These are phyloP conservation scores for Phascolomyces articulosus DNA, from an alignment of 371 early-diverging fungal species.

Conservation along the genomic window DNA sequence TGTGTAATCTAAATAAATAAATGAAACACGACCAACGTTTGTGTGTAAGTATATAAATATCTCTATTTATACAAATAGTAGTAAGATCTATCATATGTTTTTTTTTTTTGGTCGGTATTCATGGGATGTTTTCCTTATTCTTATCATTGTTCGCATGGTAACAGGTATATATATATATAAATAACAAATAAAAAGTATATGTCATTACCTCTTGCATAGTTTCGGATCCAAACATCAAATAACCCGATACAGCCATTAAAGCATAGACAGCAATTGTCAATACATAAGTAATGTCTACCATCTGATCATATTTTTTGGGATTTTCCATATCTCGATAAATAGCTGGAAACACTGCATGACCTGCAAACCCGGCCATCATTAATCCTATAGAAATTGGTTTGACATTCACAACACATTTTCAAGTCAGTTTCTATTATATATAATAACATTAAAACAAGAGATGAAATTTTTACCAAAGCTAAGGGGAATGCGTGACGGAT, in stretches of 20 bases:
- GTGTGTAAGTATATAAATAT: slow-evolving; percentile 53
- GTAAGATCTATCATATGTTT: too few species aligned
- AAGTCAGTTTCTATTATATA: too few species aligned
- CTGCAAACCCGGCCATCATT: slow-evolving; percentile 50
- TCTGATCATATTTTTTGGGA: slow-evolving; percentile 47
- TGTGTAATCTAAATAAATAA: slow-evolving; percentile 68
- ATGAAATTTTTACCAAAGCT: slow-evolving; percentile 29
- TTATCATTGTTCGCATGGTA: not conserved
- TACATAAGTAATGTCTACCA: slow-evolving; percentile 45
- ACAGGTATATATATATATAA: not conserved
- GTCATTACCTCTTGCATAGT: slow-evolving; percentile 57
- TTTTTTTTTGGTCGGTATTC: too few species aligned
- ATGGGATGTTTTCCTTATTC: not conserved
- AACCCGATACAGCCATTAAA: slow-evolving; percentile 55
- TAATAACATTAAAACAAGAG: too few species aligned
- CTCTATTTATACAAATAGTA: too few species aligned
- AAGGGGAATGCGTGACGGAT: slow-evolving; percentile 31
- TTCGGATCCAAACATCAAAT: slow-evolving; percentile 75
- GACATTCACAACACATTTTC: too few species aligned
- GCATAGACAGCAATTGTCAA: slow-evolving; percentile 32
- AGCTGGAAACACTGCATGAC: slow-evolving; percentile 70
- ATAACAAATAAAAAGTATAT: not conserved
- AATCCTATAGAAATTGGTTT: too few species aligned
- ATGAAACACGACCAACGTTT: slow-evolving; percentile 39
- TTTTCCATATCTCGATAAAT: slow-evolving; percentile 70